Evolutionary conservation across 441 rosid genomes (phyloP).

Genomic region (Flueggea neowawraea): DNA sequence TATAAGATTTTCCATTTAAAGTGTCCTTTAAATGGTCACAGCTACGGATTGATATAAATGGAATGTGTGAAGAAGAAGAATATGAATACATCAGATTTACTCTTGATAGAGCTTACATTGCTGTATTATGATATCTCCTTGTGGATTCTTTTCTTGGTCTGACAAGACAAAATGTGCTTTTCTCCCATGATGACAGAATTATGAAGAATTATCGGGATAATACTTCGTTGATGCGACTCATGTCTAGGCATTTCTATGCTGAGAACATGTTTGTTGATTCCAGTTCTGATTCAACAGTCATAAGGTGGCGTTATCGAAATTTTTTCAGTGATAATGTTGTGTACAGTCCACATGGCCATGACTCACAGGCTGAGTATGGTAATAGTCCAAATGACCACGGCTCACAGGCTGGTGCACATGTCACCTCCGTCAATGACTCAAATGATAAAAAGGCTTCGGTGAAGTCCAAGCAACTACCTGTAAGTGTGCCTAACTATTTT

Average conservation of each 20-base stretch:
- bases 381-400: conserved; percentile 26
- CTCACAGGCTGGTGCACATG: background rate
- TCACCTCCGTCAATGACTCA: conserved; percentile 18
- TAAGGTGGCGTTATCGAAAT: conserved; percentile 75
- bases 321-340: conserved; percentile 39
- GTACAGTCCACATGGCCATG: conserved; percentile 26
- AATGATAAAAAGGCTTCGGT: conserved; percentile 11
- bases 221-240: conserved; percentile 43
- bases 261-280: conserved; percentile 81
- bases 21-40: no score
- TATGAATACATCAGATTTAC: no score
- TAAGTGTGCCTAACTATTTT: no score
- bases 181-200: conserved; percentile 35
- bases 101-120: no score
- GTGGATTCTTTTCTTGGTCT: background rate
- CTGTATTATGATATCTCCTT: background rate
- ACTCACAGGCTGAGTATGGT: conserved; percentile 6
- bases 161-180: background rate
- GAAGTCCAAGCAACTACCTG: no score
- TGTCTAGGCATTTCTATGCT: conserved; percentile 63
- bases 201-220: conserved; percentile 42
- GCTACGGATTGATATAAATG: no score
- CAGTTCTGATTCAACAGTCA: conserved; percentile 39
- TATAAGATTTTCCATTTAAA: no score
- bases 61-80: no score